Evolutionary conservation across 1,139 yeast genomes (phyloP).

Genomic region (Kluyveromyces sp.): DNA sequence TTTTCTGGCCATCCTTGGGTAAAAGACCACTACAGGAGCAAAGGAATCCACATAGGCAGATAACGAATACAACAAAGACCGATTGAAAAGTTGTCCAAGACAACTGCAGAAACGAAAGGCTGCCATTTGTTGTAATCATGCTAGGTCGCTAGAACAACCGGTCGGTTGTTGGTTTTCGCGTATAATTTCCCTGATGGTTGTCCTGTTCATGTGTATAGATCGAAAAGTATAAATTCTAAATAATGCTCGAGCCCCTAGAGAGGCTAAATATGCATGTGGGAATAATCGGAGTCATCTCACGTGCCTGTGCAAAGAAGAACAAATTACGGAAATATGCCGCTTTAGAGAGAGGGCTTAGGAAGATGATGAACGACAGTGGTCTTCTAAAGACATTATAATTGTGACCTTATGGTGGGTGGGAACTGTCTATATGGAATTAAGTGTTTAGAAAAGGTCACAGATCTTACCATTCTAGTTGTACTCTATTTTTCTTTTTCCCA

Average conservation of each 20-base stretch:
- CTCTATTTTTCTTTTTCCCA: not conserved
- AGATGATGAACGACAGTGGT: too few species aligned
- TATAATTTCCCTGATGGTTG: not conserved
- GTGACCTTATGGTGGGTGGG: not conserved
- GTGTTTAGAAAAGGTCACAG: too few species aligned
- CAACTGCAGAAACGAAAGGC: conserved; percentile 27
- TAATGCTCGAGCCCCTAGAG: too few species aligned
- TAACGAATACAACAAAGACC: conserved; percentile 65
- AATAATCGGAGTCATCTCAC: too few species aligned
- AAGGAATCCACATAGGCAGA: conserved; percentile 63
- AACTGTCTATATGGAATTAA: not conserved
- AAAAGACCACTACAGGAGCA: conserved; percentile 58
- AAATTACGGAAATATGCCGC: too few species aligned
- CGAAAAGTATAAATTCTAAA: too few species aligned
- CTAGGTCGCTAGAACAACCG: not conserved
- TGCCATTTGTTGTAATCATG: conserved; percentile 1
- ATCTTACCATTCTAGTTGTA: not conserved
- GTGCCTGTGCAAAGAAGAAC: too few species aligned
- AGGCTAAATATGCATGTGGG: too few species aligned
- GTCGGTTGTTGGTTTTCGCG: not conserved
- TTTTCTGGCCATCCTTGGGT: conserved; percentile 54
- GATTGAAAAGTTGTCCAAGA: conserved; percentile 69
- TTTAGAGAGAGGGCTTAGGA: too few species aligned
- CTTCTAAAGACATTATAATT: too few species aligned
- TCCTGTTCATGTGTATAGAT: not conserved